Evolutionary conservation across 306 rosid species (phyloP), one percentile per base, ranked within the genome.

Genomic region (Quercus parvula): DNA sequence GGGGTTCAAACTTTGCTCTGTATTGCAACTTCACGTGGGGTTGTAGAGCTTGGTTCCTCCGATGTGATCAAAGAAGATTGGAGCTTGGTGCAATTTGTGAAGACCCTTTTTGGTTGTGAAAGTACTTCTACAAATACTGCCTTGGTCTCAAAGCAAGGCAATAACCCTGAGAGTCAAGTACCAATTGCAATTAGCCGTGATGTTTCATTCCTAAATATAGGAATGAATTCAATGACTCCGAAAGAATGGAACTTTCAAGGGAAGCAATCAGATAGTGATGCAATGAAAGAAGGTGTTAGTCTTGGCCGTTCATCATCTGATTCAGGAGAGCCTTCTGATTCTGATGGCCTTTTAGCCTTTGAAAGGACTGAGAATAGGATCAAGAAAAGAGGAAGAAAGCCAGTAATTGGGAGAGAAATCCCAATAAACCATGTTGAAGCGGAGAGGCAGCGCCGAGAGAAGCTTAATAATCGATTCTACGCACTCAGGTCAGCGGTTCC

Each of bases 401-500:
- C 70, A 6, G 1, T 3, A 5, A 14, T 35, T 12, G 72, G 58
- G 67, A 55, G 4, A 62, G 57, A 66, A 84, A 46, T 72, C 13
- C 89, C 88, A 1, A 27, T 58, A 4, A 84, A 87, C 76, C 89
- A 91, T 41, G 94, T 91, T 57, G 92, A 89, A 72, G 94, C 94
- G 0, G 94, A 91, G 84, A 81, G 94, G 64, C 92, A 88, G 22
- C 73, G 94, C 4, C 71, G 94, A 10, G 86, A 85, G 77, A 84
- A 81, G 75, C 86, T 87, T 2, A 91, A 91, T 66, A 85, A 85
- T 20, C 77, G 96, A 14, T 91, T 91, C 86, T 91, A 91, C 38
- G 87, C 90, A 10, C 92, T 91, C 7, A 86, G 96, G 5, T 83
- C 96, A 0, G 94, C 75, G 0, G 96, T 91, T 9, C 96, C 96